A percentile compares a stretch with the other conserved stretches of the same genome.
Evolutionary conservation across 805 yeast genomes (phyloP).

Genomic region (Helenozyma rhizophorensis): DNA sequence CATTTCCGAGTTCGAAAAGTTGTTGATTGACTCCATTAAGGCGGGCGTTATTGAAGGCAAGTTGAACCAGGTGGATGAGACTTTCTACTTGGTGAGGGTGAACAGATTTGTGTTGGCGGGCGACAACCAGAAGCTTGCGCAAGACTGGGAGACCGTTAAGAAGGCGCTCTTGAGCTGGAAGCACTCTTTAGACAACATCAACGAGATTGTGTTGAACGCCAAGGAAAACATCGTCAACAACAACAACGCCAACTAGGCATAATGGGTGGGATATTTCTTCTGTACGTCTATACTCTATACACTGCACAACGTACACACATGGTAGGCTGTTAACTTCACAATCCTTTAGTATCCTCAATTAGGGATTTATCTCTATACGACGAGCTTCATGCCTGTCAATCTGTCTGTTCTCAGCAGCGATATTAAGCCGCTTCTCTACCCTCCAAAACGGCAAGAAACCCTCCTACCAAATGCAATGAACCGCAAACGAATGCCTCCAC

Average conservation of each 20-base stretch:
- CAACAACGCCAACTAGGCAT: conserved; percentile 14
- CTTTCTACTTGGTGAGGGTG: conserved; percentile 37
- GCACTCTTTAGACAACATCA: conserved; percentile 35
- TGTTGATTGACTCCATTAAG: conserved; percentile 39
- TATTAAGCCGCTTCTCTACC: too few relatives aligned
- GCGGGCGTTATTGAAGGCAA: conserved; percentile 44
- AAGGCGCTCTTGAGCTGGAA: conserved; percentile 36
- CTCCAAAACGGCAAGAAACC: conserved; percentile 81
- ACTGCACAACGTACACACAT: too few relatives aligned
- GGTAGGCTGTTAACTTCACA: too few relatives aligned
- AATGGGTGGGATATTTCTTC: too few relatives aligned
- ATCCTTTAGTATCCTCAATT: too few relatives aligned
- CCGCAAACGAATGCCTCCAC: conserved; percentile 89
- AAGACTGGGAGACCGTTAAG: conserved; percentile 35
- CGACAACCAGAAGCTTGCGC: conserved; percentile 24
- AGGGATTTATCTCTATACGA: too few relatives aligned
- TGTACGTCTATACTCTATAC: too few relatives aligned
- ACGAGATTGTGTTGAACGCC: conserved; percentile 37
- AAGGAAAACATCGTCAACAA: conserved; percentile 38
- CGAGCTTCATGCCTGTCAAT: too few relatives aligned
- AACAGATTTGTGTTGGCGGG: conserved; percentile 39
- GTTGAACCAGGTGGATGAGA: conserved; percentile 39
- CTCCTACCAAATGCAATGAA: conserved; percentile 91
- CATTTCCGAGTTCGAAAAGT: conserved; percentile 32
- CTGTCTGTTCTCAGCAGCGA: too few relatives aligned